Base-by-base conservation (phyloP, 73 alveolate species). In the Stentor coeruleus region DNA sequence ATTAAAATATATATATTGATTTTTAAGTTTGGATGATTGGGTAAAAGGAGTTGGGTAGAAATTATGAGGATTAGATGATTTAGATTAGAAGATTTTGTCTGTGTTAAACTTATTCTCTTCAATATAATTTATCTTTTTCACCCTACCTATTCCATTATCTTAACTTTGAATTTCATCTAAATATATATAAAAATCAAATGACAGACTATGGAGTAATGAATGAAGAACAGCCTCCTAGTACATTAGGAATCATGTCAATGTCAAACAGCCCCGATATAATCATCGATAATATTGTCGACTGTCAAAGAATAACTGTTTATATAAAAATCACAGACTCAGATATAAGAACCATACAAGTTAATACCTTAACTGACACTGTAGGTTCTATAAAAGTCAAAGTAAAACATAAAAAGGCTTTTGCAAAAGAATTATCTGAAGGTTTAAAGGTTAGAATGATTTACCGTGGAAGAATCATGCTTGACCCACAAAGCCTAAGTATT, bases 311-410 rank as follows among this genome's bases (percentile, higher is more conserved):
- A 37, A 66, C 79, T 20, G 15, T 66, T 66, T 66, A 20, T 1
- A 15, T 66, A 66, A 66, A 66, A 66, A 40, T 66, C 79, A 20
- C 79, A 28, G 79, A 66, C 39, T 20, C 79, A 28, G 79, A 66
- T 40, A 66, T 31, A 28, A 37, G 79, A 1, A 11, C 79, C 11
- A 33, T 66, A 28, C 15, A 20, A 31, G 41, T 66, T 11, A 31
- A 66, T 40, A 37, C 79, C 14, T 37, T 15, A 33, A 31, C 39
- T 11, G 79, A 66, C n/a, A 66, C 37, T 15, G 79, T 66, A 20
- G 79, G 42, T 14, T 20, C n/a, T 66, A 28, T 66, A 40, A 66
- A 66, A 33, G 14, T 33, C 0, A 66, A 66, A 20, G 66, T 49
- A 49, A 49, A 20, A 20, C 6, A 49, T 11, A 49, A 20, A 49